A percentile compares a stretch with the other conserved stretches of the same genome.
Evolutionary conservation across 2,329 filamentous ascomycete genomes (phyloP).

Genomic region (Botrytis hyacinthi): DNA sequence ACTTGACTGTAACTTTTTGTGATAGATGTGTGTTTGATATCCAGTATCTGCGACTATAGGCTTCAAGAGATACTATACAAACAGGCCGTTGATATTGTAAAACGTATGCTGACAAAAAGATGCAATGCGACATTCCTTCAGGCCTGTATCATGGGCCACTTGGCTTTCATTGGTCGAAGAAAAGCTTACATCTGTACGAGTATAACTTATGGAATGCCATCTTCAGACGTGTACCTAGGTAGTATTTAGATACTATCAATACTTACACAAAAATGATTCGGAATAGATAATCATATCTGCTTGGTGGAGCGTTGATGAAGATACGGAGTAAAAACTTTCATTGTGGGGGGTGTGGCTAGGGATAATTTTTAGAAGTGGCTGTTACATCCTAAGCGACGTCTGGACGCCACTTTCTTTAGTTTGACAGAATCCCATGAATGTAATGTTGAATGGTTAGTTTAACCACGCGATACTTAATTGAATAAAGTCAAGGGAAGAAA

Average conservation of each 20-base stretch:
- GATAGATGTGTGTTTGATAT: not conserved
- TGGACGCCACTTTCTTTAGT: not conserved
- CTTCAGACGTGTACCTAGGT: not conserved
- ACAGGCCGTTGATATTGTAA: not conserved
- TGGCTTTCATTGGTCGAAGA: not conserved
- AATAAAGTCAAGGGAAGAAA: not conserved
- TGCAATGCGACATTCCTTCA: not conserved
- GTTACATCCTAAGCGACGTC: no score
- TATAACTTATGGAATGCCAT: not conserved
- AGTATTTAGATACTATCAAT: not conserved
- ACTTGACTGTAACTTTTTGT: not conserved
- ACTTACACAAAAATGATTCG: not conserved
- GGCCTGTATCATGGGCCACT: conserved; percentile 3
- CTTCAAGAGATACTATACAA: not conserved
- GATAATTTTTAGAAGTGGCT: not conserved
- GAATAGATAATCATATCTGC: not conserved
- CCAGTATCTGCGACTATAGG: not conserved
- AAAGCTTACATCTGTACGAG: not conserved
- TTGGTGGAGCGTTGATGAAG: not conserved
- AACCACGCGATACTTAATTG: not conserved
- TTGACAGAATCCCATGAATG: not conserved
- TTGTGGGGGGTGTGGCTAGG: not conserved
- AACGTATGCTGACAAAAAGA: conserved; percentile 2
- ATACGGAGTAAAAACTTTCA: not conserved
- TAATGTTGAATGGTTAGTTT: not conserved